These are phyloP conservation scores for Phaeosphaeriaceae sp. DNA, from an alignment of 2,329 filamentous ascomycete genomes.

Conservation along the genomic window DNA sequence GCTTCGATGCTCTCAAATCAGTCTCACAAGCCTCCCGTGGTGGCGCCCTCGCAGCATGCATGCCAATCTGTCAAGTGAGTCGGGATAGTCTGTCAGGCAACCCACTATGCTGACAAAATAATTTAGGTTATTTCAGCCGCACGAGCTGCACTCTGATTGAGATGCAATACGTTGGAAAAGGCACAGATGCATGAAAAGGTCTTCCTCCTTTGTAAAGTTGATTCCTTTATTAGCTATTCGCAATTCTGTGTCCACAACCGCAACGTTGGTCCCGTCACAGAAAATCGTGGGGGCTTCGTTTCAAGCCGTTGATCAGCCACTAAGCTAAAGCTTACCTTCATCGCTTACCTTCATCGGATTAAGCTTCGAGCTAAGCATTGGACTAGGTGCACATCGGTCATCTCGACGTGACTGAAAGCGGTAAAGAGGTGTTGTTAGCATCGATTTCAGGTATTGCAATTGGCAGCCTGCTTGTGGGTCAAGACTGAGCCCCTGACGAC, in stretches of 20 bases:
- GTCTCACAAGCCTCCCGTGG: no score
- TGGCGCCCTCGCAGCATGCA: background rate
- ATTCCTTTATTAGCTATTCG: no score
- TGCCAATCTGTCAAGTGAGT: background rate
- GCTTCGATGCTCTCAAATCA: no score
- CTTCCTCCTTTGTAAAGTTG: no score
- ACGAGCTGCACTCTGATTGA: no score
- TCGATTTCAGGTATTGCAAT: background rate
- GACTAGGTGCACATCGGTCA: background rate
- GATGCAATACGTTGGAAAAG: no score
- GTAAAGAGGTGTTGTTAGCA: background rate
- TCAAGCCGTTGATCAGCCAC: background rate
- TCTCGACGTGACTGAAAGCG: background rate
- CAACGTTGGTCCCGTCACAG: no score
- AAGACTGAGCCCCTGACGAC: background rate
- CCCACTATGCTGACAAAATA: background rate
- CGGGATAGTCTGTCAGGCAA: background rate
- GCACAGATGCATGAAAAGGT: no score
- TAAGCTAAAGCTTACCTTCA: no score
- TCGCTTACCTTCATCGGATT: background rate
- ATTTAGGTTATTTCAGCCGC: no score
- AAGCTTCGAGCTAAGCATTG: slow-evolving; percentile 1
- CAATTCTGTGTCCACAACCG: no score
- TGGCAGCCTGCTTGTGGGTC: background rate
- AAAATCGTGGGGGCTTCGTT: background rate